A percentile compares a stretch with the other conserved stretches of the same genome.
phyloP scores from a whole-genome alignment of 1,284 basidiomycete genomes.

The Marasmius oreades region DNA sequence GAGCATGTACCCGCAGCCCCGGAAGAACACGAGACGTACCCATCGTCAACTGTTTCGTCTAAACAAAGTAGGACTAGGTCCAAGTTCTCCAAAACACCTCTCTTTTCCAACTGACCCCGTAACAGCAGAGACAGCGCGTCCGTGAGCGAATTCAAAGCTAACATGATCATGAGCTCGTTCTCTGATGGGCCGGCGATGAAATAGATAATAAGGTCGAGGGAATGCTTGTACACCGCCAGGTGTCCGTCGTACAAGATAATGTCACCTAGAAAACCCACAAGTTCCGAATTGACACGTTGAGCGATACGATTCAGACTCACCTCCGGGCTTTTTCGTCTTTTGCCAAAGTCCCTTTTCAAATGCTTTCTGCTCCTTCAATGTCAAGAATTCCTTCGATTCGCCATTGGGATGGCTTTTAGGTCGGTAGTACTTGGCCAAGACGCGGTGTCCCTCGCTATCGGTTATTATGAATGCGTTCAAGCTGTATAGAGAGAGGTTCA shows the following conservation, averaged over 20 bases:
- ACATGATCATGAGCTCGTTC: constrained; percentile 96
- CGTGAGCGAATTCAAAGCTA: constrained; percentile 79
- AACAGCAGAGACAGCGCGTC: constrained; percentile 87
- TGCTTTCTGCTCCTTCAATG: constrained; percentile 89
- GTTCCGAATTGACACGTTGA: background rate
- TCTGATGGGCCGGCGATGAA: constrained; percentile 86
- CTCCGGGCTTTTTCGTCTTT: constrained; percentile 90
- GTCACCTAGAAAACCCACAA: constrained; percentile 58
- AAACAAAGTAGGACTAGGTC: constrained; percentile 91
- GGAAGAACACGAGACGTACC: constrained; percentile 52
- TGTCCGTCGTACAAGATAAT: constrained; percentile 92
- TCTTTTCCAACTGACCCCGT: constrained; percentile 92
- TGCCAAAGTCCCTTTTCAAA: constrained; percentile 96
- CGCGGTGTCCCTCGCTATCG: constrained; percentile 91
- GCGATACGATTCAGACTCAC: constrained; percentile 35
- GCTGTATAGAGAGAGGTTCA: constrained; percentile 86
- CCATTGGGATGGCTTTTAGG: constrained; percentile 66
- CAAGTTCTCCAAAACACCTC: constrained; percentile 91
- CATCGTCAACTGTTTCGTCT: constrained; percentile 98
- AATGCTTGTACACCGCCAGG: constrained; percentile 91
- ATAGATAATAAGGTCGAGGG: constrained; percentile 94
- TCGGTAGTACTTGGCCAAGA: constrained; percentile 94
- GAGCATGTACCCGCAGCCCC: background rate
- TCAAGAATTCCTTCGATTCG: constrained; percentile 62
- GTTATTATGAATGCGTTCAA: constrained; percentile 88